These are phyloP conservation scores for Eucalyptus pauciflora DNA, from an alignment of 345 rosid species.

Conservation along the genomic window DNA sequence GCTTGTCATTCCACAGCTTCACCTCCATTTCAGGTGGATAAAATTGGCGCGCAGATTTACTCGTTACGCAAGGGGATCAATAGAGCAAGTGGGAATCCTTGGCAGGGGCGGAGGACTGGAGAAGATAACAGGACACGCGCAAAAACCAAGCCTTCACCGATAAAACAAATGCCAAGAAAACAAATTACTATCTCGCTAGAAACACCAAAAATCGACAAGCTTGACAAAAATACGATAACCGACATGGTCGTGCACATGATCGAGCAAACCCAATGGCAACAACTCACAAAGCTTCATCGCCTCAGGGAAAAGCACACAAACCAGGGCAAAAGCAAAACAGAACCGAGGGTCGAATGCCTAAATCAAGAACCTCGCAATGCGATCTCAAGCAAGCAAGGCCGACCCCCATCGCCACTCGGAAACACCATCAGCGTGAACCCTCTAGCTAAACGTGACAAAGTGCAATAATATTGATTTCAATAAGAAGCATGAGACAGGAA, in stretches of 20 bases:
- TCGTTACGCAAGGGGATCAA: neutral
- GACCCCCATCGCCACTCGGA: neutral
- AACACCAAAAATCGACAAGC: neutral
- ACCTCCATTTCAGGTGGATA: constrained; percentile 57
- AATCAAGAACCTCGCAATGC: neutral
- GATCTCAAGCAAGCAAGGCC: neutral
- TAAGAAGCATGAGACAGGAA: neutral
- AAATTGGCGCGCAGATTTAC: neutral
- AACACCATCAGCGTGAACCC: neutral
- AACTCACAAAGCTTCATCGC: neutral
- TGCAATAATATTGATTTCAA: neutral
- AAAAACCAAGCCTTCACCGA: constrained; percentile 5
- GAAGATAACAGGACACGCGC: constrained; percentile 99
- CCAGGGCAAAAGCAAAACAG: neutral
- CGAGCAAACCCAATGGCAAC: neutral
- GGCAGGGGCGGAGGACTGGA: constrained; percentile 35
- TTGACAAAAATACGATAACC: neutral
- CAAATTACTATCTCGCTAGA: neutral
- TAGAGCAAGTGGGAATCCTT: neutral
- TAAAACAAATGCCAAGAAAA: neutral
- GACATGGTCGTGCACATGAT: neutral
- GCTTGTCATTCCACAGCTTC: constrained; percentile 93
- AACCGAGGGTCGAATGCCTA: neutral
- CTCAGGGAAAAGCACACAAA: neutral
- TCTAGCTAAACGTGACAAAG: neutral